Percentiles rank a stretch among this genome's conserved stretches.
Evolutionary conservation across 2,329 filamentous ascomycete species (phyloP).

Genomic region (Fusarium caatingaense): DNA sequence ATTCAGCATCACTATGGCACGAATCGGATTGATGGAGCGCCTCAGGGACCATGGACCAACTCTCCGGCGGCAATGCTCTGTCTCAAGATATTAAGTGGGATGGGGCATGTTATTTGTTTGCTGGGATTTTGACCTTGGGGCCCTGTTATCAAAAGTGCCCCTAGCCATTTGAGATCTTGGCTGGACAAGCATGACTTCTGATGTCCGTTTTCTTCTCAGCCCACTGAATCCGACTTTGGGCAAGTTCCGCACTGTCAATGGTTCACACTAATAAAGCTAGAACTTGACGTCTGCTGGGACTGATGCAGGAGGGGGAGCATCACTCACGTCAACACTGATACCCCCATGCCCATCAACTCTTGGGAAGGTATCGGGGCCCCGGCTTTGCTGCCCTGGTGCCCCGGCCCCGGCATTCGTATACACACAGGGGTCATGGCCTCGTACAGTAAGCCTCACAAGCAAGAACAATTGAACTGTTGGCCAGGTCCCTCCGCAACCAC

Average conservation of each 20-base stretch:
- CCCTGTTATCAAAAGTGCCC: constrained; percentile 22
- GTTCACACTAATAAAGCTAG: constrained; percentile 18
- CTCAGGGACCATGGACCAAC: constrained; percentile 10
- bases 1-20: constrained; percentile 19
- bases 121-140: constrained; percentile 11
- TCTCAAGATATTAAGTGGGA: constrained; percentile 15
- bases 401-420: constrained; percentile 38
- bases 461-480: constrained; percentile 13
- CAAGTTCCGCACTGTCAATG: constrained; percentile 22
- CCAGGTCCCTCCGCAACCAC: constrained; percentile 14
- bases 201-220: not conserved
- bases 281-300: constrained; percentile 20
- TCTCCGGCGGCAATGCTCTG: constrained; percentile 4
- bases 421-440: constrained; percentile 32
- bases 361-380: constrained; percentile 31
- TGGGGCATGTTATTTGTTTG: constrained; percentile 1
- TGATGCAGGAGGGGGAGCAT: constrained; percentile 22
- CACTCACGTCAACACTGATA: constrained; percentile 22
- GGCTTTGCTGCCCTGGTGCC: constrained; percentile 31
- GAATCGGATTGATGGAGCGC: constrained; percentile 11
- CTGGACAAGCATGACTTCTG: constrained; percentile 2
- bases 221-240: constrained; percentile 21
- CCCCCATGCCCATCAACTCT: constrained; percentile 16
- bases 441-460: constrained; percentile 37
- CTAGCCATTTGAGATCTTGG: constrained; percentile 17